These are phyloP conservation scores for Boletus albobrunnescens DNA, from an alignment of 1,284 basidiomycete genomes.

Conservation along the genomic window DNA sequence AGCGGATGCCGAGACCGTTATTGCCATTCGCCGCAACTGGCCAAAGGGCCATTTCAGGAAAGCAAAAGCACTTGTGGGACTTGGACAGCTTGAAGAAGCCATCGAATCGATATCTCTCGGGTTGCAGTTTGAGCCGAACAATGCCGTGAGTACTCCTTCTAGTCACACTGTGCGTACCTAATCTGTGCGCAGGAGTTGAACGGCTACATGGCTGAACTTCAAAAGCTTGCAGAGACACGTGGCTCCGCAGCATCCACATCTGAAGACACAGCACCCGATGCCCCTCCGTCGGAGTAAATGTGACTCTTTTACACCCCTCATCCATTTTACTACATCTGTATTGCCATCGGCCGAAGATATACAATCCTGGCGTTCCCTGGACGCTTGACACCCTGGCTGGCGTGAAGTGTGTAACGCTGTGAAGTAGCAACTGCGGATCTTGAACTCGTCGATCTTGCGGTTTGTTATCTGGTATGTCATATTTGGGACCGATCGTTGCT, in stretches of 20 bases:
- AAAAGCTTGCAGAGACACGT: slow-evolving; percentile 22
- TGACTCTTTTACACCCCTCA: not conserved
- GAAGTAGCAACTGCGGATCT: not conserved
- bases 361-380: too few species aligned
- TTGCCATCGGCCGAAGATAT: slow-evolving; percentile 4
- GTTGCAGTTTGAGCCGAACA: slow-evolving; percentile 86
- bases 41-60: slow-evolving; percentile 94
- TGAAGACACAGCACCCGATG: slow-evolving; percentile 1
- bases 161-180: not conserved
- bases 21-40: slow-evolving; percentile 84
- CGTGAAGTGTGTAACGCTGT: not conserved
- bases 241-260: slow-evolving; percentile 5
- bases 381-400: too few species aligned
- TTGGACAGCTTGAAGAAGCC: slow-evolving; percentile 72
- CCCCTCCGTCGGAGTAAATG: slow-evolving; percentile 13
- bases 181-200: slow-evolving; percentile 27
- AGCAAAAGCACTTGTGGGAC: slow-evolving; percentile 81
- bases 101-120: slow-evolving; percentile 80
- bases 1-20: slow-evolving; percentile 89
- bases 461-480: too few species aligned
- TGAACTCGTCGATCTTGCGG: not conserved
- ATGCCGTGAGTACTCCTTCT: slow-evolving; percentile 46
- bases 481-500: not conserved
- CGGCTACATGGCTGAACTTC: slow-evolving; percentile 30
- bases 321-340: slow-evolving; percentile 10